Evolutionary conservation across 2,329 filamentous ascomycete genomes (phyloP).

Genomic region (Diplodia seriata): DNA sequence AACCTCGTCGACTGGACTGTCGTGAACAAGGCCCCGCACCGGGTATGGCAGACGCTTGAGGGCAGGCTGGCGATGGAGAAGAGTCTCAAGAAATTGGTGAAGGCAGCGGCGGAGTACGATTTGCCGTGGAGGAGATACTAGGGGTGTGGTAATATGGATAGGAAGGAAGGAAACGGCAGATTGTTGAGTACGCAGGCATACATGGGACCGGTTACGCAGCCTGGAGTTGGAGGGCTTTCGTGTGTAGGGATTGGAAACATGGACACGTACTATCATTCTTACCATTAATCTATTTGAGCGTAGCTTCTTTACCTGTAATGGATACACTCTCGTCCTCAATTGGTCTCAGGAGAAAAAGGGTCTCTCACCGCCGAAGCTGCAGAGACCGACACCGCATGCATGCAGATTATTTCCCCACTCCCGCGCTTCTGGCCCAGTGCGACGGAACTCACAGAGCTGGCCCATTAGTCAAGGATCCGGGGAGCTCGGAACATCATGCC

Average conservation of each 20-base stretch:
- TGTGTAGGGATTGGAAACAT: neutral
- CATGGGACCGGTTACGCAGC: constrained; percentile 12
- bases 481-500: neutral
- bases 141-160: neutral
- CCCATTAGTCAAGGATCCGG: neutral
- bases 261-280: neutral
- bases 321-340: neutral
- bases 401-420: neutral
- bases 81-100: constrained; percentile 73
- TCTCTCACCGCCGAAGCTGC: neutral
- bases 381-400: neutral
- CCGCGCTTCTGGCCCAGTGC: neutral
- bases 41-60: constrained; percentile 80
- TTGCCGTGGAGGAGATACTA: constrained; percentile 25
- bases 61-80: constrained; percentile 80
- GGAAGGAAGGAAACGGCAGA: neutral
- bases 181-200: constrained; percentile 9
- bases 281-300: neutral
- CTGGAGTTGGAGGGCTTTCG: constrained; percentile 2
- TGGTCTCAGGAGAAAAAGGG: neutral
- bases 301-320: neutral
- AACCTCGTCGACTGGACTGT: constrained; percentile 86
- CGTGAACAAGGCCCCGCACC: constrained; percentile 81
- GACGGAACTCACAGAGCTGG: no score
- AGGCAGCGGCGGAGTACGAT: constrained; percentile 38